These are phyloP conservation scores for Letharia lupina DNA, from an alignment of 495 filamentous ascomycete genomes.

Conservation along the genomic window DNA sequence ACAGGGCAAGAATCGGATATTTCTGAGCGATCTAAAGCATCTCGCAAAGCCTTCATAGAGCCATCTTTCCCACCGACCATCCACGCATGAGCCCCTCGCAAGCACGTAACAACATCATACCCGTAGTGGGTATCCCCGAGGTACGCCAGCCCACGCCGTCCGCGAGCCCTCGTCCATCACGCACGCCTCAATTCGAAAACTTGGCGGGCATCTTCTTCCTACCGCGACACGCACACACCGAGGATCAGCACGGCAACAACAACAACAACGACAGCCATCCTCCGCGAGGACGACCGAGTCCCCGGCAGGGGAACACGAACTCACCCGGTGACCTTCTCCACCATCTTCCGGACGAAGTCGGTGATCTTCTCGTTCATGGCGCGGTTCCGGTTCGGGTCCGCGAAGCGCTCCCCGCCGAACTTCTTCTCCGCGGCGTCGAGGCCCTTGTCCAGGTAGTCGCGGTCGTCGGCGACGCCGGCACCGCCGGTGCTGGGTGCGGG, in stretches of 20 bases:
- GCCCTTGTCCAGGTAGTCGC: slow-evolving; percentile 23
- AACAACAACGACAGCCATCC: neutral
- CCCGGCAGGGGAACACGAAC: neutral
- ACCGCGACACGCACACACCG: neutral
- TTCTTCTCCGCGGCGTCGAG: slow-evolving; percentile 13
- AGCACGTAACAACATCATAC: neutral
- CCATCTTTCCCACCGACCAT: slow-evolving; percentile 1
- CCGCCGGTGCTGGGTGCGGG: slow-evolving; percentile 1
- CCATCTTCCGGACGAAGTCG: slow-evolving; percentile 19
- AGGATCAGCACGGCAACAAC: neutral
- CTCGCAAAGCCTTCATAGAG: neutral
- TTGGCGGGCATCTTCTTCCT: slow-evolving; percentile 21
- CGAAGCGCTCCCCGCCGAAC: slow-evolving; percentile 12
- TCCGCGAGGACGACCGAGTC: too few species aligned
- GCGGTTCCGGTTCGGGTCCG: slow-evolving; percentile 18
- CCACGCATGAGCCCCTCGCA: neutral
- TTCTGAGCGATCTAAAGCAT: neutral
- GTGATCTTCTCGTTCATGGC: slow-evolving; percentile 25
- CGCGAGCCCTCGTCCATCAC: neutral
- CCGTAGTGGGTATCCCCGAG: neutral
- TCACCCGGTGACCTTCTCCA: slow-evolving; percentile 23
- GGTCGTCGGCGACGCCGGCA: slow-evolving; percentile 8
- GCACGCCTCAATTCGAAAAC: slow-evolving; percentile 16
- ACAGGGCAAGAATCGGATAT: neutral
- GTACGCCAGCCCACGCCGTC: neutral